Percentiles rank a stretch among this genome's conserved stretches.
Evolutionary conservation across 352 stramenopile species (phyloP).

Genomic region (Lagenidium giganteum): DNA sequence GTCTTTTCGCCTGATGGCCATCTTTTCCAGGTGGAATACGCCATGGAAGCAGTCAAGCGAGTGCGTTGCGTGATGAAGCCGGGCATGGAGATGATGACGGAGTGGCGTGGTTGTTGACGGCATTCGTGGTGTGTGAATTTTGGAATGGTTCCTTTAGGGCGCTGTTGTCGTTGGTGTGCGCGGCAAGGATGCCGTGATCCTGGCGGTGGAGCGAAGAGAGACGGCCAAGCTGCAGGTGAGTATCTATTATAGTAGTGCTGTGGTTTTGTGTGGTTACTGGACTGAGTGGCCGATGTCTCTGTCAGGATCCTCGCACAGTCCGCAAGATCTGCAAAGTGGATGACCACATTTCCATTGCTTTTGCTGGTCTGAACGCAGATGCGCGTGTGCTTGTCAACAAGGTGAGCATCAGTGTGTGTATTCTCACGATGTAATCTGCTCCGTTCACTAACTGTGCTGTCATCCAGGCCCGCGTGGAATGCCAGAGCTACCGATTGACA

Average conservation of each 20-base stretch:
- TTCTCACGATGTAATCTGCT: not conserved
- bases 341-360: constrained; percentile 97
- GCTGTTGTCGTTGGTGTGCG: constrained; percentile 96
- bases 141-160: constrained; percentile 42
- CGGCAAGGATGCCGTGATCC: constrained; percentile 94
- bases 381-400: constrained; percentile 98
- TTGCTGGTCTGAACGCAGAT: constrained; percentile 98
- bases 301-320: constrained; percentile 94
- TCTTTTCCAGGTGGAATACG: constrained; percentile 99
- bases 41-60: constrained; percentile 99
- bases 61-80: constrained; percentile 18
- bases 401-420: constrained; percentile 23
- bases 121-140: constrained; percentile 1
- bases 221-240: constrained; percentile 86
- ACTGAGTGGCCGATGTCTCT: not conserved
- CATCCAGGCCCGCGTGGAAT: constrained; percentile 88
- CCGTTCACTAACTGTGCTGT: not conserved
- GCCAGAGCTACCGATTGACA: constrained; percentile 98
- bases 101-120: not conserved
- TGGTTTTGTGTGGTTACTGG: not conserved
- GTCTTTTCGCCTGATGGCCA: constrained; percentile 99
- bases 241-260: too few species aligned
- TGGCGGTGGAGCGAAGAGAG: constrained; percentile 90
- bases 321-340: constrained; percentile 99
- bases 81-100: not conserved